Base-by-base conservation (phyloP, 495 filamentous ascomycete genomes). In the Hapsidospora chrysogenum region DNA sequence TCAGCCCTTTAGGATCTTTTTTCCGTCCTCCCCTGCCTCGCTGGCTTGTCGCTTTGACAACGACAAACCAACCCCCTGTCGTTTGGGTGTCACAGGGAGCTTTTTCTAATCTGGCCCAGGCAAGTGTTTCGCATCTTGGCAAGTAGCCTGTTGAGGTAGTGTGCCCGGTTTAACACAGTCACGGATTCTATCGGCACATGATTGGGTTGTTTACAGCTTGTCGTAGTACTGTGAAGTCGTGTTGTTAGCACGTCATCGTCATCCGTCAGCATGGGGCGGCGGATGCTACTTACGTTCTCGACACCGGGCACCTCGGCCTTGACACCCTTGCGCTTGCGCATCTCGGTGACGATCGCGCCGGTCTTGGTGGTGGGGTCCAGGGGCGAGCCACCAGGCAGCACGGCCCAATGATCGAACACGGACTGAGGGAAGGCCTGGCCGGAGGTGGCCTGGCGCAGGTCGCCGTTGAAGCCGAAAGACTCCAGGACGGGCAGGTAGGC, bases 311-410 rank as follows among this genome's bases (percentile, higher is more conserved):
- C 80, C 43, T 82, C 70, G 52, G 76, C 68, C 82, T 99, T 99
- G 73, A 99, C 66, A 78, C 87, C 92, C 79, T 99, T 99, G 65
- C 89, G 78, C 78, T 94, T 94, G 50, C 89, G 82, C 80, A 87
- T 93, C 35, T 76, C 72, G 57, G 67, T 64, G 45, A 95, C 83
- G 49, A 94, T 63, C 54, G 75, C 61, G 56, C 89, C 92, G 57
- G 80, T 70, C 76, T 85, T 87, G 43, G 77, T 77, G 47, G 79
- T 78, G 48, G 59, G 43, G 59, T 99, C 92, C 47, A 96, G 74
- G 49, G 84, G 79, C 42, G 81, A 89, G 49, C 89, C 89, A 74
- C 89, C 89, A 44, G 86, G 81, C 35, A 96, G 73, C 47, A 89
- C 64, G 61, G 86, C 75, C 84, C 85, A 99, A 68, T 99, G 89